Base-by-base conservation (phyloP, 495 filamentous ascomycete genomes). In the Xylaria flabelliformis region DNA sequence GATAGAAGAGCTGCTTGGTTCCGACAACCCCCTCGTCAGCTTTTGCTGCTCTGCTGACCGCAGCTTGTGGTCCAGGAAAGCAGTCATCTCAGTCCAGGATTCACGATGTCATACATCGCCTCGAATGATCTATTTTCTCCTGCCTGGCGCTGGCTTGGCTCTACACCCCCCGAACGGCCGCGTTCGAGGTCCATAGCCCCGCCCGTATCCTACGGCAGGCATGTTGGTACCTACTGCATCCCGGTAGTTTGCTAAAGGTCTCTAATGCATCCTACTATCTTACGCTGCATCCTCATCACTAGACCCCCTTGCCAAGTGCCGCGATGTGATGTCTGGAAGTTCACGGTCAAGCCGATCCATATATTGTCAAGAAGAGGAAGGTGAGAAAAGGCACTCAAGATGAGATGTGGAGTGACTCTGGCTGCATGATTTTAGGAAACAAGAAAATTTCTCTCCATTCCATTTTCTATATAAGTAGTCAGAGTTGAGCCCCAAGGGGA, bases 21-120 rank as follows among this genome's bases (percentile, higher is more conserved):
- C 65, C 65, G 36, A 56, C 36, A 50, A 10, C 24, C 32, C 34
- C 67, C 67, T 50, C 39, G 41, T 36, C 67, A 19, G 29, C 67
- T 19, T 61, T 44, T 39, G 24, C 55, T 62, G 56, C 39, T 59
- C 67, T 62, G 55, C 67, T 69, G 67, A 69, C 67, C 55, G 55
- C 41, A 41, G 56, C 42, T 69, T 69, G 67, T 59, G 56, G 53
- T 39, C 48, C 21, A 50, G 67, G 53, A 32, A 19, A 50, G 50
- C 42, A 24, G 29, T 61, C 53, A 61, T 61, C 56, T 21, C 21
- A 1, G 50, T 56, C 10, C 50, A 26, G 26, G 29, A 26, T 44
- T 36, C 50, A 56, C 50, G 50, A 67, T 67, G 26, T 10, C 5
- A 34, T 26, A 55, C 48, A 15, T 42, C n/a, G 36, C 36, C 36